Conservation (phyloP, 352 stramenopile genomes). For the Pythium myriotylum region DNA sequence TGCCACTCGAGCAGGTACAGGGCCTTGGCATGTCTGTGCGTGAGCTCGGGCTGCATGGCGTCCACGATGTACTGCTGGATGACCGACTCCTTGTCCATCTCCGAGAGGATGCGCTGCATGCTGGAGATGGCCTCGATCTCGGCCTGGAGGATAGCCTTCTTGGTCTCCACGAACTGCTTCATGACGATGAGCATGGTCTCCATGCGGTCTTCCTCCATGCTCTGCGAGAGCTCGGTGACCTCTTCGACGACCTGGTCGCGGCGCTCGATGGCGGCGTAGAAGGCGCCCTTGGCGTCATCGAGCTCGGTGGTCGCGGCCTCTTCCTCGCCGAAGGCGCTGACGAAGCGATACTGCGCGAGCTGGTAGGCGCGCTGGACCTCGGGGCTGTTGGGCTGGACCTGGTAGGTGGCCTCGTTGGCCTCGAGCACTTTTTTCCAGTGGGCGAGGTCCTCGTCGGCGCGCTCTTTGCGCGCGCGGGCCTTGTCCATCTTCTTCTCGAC, state of each 20-base stretch:
- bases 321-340: conserved; percentile 66
- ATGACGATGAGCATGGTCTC: conserved; percentile 87
- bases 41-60: conserved; percentile 77
- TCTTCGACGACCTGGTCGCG: conserved; percentile 85
- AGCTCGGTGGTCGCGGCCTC: conserved; percentile 60
- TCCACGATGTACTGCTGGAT: conserved; percentile 88
- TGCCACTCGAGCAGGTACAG: conserved; percentile 83
- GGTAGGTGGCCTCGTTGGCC: conserved; percentile 79
- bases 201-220: conserved; percentile 80
- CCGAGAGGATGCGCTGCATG: conserved; percentile 66
- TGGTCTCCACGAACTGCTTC: conserved; percentile 85
- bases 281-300: conserved; percentile 51
- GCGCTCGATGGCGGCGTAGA: conserved; percentile 70
- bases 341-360: conserved; percentile 59
- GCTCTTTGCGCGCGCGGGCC: conserved; percentile 54
- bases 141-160: conserved; percentile 77
- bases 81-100: conserved; percentile 81
- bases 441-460: conserved; percentile 66
- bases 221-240: conserved; percentile 75
- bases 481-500: conserved; percentile 86
- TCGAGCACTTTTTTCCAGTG: conserved; percentile 78
- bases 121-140: conserved; percentile 78
- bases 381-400: conserved; percentile 78
- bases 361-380: conserved; percentile 75
- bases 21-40: conserved; percentile 78